phyloP scores from a whole-genome alignment of 805 yeast species.

The Saccharomycopsis fibuligera region DNA sequence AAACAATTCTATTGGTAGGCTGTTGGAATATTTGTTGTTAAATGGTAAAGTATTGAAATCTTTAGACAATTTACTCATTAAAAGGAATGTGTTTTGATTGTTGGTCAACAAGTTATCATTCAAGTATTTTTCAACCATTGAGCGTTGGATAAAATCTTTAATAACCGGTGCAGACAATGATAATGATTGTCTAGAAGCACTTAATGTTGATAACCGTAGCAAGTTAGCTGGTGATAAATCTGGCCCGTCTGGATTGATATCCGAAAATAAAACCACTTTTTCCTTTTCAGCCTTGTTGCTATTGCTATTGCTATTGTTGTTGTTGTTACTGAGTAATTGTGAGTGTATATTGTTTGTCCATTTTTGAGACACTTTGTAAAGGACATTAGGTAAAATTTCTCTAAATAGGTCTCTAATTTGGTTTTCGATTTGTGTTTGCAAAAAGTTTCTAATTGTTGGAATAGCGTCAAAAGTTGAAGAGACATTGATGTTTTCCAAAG shows the following conservation, averaged over 20 bases:
- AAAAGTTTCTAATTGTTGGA: slow-evolving; percentile 73
- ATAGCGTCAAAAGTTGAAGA: slow-evolving; percentile 83
- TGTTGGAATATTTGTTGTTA: slow-evolving; percentile 14
- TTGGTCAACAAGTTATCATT: slow-evolving; percentile 10
- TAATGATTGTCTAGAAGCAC: slow-evolving; percentile 73
- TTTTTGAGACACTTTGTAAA: slow-evolving; percentile 67
- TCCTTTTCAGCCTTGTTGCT: slow-evolving; percentile 21
- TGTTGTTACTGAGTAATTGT: slow-evolving; percentile 20
- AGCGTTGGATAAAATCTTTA: slow-evolving; percentile 51
- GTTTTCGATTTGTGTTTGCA: slow-evolving; percentile 76
- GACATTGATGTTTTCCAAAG: slow-evolving; percentile 75
- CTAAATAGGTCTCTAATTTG: slow-evolving; percentile 76
- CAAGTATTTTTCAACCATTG: slow-evolving; percentile 33
- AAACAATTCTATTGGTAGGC: slow-evolving; percentile 18
- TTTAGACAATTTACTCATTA: slow-evolving; percentile 10
- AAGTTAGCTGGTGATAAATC: slow-evolving; percentile 60
- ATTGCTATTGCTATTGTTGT: slow-evolving; percentile 6
- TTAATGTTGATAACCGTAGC: slow-evolving; percentile 59
- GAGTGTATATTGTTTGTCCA: slow-evolving; percentile 38
- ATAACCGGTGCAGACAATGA: slow-evolving; percentile 59
- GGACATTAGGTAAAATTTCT: slow-evolving; percentile 75
- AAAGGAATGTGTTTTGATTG: slow-evolving; percentile 15
- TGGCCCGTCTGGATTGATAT: slow-evolving; percentile 52
- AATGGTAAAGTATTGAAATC: slow-evolving; percentile 12
- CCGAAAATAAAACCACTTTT: slow-evolving; percentile 38